Conservation (phyloP, 225 moss, liverwort and hornwort genomes). For the Pseudoscleropodium purum region DNA sequence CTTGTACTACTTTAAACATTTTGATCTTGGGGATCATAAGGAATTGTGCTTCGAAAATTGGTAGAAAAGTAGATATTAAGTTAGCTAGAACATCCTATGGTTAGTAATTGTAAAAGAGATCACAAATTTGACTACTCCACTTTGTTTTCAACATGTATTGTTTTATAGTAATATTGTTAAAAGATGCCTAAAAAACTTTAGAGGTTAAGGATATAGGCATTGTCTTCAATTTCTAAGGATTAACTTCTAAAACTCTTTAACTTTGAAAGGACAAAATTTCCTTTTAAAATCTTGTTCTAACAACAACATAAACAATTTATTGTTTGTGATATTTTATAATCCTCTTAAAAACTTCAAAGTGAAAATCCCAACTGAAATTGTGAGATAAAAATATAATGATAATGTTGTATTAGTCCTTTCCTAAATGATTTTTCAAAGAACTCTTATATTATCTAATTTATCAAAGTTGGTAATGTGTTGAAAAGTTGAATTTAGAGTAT, state of each 20-base stretch:
- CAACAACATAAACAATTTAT: not conserved
- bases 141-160: not conserved
- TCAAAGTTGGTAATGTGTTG: not conserved
- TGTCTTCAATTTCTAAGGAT: not conserved
- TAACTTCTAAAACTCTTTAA: not conserved
- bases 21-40: not conserved
- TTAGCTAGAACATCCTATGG: not conserved
- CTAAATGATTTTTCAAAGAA: not conserved
- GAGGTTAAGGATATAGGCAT: not conserved
- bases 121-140: not conserved
- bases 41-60: not conserved
- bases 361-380: not conserved
- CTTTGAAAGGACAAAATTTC: not conserved
- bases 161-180: not conserved
- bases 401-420: not conserved
- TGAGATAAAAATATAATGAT: not conserved
- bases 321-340: not conserved
- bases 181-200: not conserved
- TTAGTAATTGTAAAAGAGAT: not conserved
- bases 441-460: not conserved
- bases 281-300: not conserved
- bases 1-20: not conserved
- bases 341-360: not conserved
- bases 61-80: not conserved
- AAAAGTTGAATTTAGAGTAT: not conserved